Percentiles rank a stretch among this genome's conserved stretches.
These are phyloP conservation scores for Kluyveromyces lactis DNA, from an alignment of 805 yeast genomes.

Conservation along the genomic window DNA sequence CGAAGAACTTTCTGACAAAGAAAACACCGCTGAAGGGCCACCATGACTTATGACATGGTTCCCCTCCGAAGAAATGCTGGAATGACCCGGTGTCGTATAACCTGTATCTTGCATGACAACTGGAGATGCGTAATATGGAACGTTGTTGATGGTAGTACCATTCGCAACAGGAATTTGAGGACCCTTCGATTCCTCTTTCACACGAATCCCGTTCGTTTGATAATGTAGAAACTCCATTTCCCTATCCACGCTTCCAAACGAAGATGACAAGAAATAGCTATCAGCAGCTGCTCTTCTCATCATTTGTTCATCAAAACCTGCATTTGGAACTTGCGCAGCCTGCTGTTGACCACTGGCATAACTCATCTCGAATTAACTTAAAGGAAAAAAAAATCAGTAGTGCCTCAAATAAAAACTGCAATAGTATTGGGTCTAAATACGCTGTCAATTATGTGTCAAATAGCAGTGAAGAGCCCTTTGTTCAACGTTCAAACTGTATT, in stretches of 20 bases:
- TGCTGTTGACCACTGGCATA: not conserved
- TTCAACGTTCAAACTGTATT: too few relatives aligned
- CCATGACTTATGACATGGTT: too few relatives aligned
- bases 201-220: not conserved
- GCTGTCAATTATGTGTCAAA: too few relatives aligned
- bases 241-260: not conserved
- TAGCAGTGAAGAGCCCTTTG: too few relatives aligned
- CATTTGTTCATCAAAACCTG: not conserved
- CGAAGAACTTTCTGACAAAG: too few relatives aligned
- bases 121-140: not conserved
- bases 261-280: not conserved
- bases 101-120: constrained; percentile 1
- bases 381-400: too few relatives aligned
- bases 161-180: not conserved
- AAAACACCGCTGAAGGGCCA: too few relatives aligned
- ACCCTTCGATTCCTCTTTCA: not conserved
- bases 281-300: not conserved
- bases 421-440: too few relatives aligned
- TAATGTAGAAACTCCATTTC: not conserved
- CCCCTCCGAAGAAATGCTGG: not conserved
- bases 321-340: not conserved
- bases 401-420: too few relatives aligned
- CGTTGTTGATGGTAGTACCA: not conserved
- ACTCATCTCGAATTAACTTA: not conserved
- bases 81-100: constrained; percentile 1